These are phyloP conservation scores for Exophiala dermatitidis DNA, from an alignment of 2,329 filamentous ascomycete genomes.

Conservation along the genomic window DNA sequence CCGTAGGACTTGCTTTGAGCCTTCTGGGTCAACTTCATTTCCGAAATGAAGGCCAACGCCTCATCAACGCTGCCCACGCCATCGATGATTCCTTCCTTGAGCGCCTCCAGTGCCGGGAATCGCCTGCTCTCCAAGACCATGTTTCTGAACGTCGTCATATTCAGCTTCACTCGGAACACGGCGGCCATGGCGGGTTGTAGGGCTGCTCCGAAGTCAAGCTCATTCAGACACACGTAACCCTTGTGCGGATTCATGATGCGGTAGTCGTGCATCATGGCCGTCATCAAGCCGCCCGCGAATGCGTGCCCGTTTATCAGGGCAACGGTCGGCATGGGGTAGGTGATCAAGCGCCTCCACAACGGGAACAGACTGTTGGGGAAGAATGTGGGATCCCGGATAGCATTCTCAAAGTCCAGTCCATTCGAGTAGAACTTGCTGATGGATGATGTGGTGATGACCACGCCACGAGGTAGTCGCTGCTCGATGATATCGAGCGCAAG, in stretches of 20 bases:
- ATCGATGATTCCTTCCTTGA: slow-evolving; percentile 63
- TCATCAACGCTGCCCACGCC: slow-evolving; percentile 59
- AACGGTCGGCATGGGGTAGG: slow-evolving; percentile 74
- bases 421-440: slow-evolving; percentile 73
- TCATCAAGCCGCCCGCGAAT: slow-evolving; percentile 76
- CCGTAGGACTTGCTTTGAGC: slow-evolving; percentile 61
- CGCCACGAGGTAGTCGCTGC: slow-evolving; percentile 59
- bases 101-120: slow-evolving; percentile 56
- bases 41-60: slow-evolving; percentile 52
- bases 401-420: slow-evolving; percentile 68
- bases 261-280: slow-evolving; percentile 77
- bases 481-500: slow-evolving; percentile 69
- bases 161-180: slow-evolving; percentile 65
- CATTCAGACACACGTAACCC: slow-evolving; percentile 74
- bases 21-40: slow-evolving; percentile 55
- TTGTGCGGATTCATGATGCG: slow-evolving; percentile 62
- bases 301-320: slow-evolving; percentile 74
- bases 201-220: slow-evolving; percentile 71
- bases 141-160: slow-evolving; percentile 49
- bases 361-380: slow-evolving; percentile 55
- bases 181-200: slow-evolving; percentile 65
- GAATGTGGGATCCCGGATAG: slow-evolving; percentile 54
- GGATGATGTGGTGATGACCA: slow-evolving; percentile 67
- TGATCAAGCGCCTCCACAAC: slow-evolving; percentile 59
- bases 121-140: slow-evolving; percentile 68